Evolutionary conservation across 2,329 filamentous ascomycete genomes (phyloP), one percentile per base, ranked within the genome.

Genomic region (Botrytis pseudocinerea): DNA sequence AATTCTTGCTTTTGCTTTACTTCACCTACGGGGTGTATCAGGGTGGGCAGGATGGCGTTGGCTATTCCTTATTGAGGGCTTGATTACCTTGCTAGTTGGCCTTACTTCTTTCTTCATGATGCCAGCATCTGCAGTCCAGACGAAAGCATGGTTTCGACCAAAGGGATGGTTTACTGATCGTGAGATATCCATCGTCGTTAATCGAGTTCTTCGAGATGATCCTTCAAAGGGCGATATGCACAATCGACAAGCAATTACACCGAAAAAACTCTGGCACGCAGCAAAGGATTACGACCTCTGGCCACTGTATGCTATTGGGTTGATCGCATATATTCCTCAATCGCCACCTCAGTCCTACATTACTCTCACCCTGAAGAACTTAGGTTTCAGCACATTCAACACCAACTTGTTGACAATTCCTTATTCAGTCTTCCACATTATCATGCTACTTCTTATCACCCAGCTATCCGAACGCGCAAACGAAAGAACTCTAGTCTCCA

Each of bases 171-270:
- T 92, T 79, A 86, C 81, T 18, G 88, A 90, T 73, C 85, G 82
- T 32, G 89, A 92, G 79, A 88, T 90, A 77, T 88, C 88, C 76
- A 91, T 92, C 73, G 88, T 92, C 82, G 89, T 91, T 10, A 91
- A 91, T 77, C 86, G 86, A 46, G 84, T 90, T 35, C 76, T 82
- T 42, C 84, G 87, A 9, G 87, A 89, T 72, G 87, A 88, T 65
- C 77, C 77, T 28, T 76, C 82, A 80, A 59, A 86, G 84, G 78
- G 84, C 32, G 85, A 85, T 66, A 89, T 91, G 87, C 87, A 90
- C 79, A 90, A 90, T 76, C 85, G 88, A 8, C 82, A 90, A 78
- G 85, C 85, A 0, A 85, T 90, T 48, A 87, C 86, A 0, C 83
- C 82, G 20, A 82, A 78, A 64, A 80, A 83, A 22, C 83, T 90